Evolutionary conservation across 2,329 filamentous ascomycete genomes (phyloP), one percentile per base, ranked within the genome.

Genomic region (Ambrosiella beaveri): DNA sequence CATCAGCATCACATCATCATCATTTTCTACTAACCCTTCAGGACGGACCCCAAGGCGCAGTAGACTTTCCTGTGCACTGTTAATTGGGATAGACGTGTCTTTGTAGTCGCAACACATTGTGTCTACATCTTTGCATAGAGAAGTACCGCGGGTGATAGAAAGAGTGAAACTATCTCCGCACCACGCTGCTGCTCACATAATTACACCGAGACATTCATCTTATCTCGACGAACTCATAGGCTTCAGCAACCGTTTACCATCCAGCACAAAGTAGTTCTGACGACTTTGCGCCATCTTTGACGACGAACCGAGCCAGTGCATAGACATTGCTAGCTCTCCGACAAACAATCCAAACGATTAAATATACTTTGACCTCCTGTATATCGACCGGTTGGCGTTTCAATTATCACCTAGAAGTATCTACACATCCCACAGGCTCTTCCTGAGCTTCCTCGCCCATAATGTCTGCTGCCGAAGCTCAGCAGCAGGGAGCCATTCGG

Each of bases 401-500:
- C 44, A 15, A n/a, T n/a, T 13, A 47, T 47, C 44, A 47, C 19
- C n/a, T 47, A 47, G 44, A 47, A 27, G 27, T 17, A 47, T 15
- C 17, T 19, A 7, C 47, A 51, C 35, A 51, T 19, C 8, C 1
- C n/a, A 27, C 12, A 51, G 35, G 19, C 9, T 51, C 47, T 51
- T 35, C 12, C 15, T 51, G 59, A 58, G 56, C 45, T 56, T 35
- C 27, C 12, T 58, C 53, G 65, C 67, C 57, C 65, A 63, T 62
- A 19, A 61, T 61, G 59, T 66, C 69, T 62, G 64, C 66, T 54
- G 64, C 57, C 61, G 88, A 95, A 78, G 78, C 88, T 70, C 94
- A 89, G 79, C 77, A 84, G 69, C 83, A 94, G 71, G 87, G 84
- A 63, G 85, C 82, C 63, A 74, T 91, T 61, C 86, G 93, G 67